Conservation (phyloP, 2,329 filamentous ascomycete species). For the Claviceps cyperi region DNA sequence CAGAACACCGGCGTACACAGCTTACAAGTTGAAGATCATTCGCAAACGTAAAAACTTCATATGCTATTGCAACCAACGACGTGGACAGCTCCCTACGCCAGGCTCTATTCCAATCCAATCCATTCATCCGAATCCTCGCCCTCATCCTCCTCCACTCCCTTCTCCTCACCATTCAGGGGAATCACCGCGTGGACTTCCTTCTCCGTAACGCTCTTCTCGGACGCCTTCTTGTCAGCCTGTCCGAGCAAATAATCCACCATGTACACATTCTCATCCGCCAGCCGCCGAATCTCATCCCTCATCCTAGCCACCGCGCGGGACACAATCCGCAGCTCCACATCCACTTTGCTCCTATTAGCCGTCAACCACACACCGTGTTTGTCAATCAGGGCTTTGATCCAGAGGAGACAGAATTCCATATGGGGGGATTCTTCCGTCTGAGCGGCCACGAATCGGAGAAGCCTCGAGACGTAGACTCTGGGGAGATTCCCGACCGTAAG, state of each 20-base stretch:
- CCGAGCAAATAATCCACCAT: slow-evolving; percentile 68
- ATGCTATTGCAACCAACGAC: too few species aligned
- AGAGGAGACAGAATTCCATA: slow-evolving; percentile 85
- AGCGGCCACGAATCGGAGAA: slow-evolving; percentile 75
- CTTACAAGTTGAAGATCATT: too few species aligned
- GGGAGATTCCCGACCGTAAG: slow-evolving; percentile 71
- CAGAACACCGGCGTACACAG: too few species aligned
- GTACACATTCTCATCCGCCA: slow-evolving; percentile 82
- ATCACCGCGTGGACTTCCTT: slow-evolving; percentile 5
- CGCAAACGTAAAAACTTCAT: too few species aligned
- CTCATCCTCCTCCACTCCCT: slow-evolving; percentile 18
- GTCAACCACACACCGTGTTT: slow-evolving; percentile 77
- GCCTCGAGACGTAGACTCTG: slow-evolving; percentile 67
- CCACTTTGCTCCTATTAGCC: slow-evolving; percentile 63
- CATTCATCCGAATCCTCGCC: slow-evolving; percentile 24
- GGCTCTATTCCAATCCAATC: slow-evolving; percentile 20
- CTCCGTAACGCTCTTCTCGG: slow-evolving; percentile 7
- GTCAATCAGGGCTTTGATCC: slow-evolving; percentile 73
- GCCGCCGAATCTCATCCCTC: slow-evolving; percentile 63
- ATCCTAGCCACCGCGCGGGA: slow-evolving; percentile 69
- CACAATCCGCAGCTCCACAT: slow-evolving; percentile 71
- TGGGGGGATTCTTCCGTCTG: slow-evolving; percentile 85
- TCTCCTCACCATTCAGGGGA: background rate
- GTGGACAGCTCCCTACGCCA: background rate
- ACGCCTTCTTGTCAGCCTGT: slow-evolving; percentile 23